phyloP scores from a whole-genome alignment of 2,329 filamentous ascomycete genomes.

The Aspergillus felis region DNA sequence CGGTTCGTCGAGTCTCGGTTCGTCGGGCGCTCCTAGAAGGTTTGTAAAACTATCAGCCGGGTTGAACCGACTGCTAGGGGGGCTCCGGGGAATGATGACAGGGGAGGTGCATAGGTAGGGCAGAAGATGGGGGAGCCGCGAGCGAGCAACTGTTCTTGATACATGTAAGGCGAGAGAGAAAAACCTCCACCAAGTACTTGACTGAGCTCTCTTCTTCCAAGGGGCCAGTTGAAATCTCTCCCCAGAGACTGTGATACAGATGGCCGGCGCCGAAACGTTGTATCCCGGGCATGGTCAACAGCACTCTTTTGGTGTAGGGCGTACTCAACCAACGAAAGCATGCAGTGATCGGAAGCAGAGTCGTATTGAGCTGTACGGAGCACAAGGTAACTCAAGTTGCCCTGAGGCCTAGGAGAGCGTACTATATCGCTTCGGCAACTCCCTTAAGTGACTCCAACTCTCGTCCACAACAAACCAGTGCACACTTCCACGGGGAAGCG shows the following conservation, averaged over 20 bases:
- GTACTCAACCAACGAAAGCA: not conserved
- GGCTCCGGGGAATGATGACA: not conserved
- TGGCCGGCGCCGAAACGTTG: not conserved
- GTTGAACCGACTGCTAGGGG: not conserved
- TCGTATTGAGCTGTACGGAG: not conserved
- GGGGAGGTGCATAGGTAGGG: not conserved
- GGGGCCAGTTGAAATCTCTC: not conserved
- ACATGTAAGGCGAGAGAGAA: not conserved
- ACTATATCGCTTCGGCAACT: not conserved
- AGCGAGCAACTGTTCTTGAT: not conserved
- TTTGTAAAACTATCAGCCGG: not conserved
- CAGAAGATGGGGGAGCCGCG: not conserved
- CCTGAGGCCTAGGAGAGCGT: not conserved
- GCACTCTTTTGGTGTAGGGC: not conserved
- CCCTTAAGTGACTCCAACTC: not conserved
- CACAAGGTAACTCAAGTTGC: not conserved
- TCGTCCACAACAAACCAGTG: not conserved
- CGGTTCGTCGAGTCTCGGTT: not conserved
- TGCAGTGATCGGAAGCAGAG: not conserved
- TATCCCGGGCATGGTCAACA: not conserved
- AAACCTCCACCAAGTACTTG: not conserved
- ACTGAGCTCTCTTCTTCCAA: not conserved
- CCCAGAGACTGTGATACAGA: not conserved
- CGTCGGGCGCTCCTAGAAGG: not conserved
- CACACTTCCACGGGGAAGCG: not conserved